Evolutionary conservation across 495 filamentous ascomycete species (phyloP).

Genomic region (Xylaria flabelliformis): DNA sequence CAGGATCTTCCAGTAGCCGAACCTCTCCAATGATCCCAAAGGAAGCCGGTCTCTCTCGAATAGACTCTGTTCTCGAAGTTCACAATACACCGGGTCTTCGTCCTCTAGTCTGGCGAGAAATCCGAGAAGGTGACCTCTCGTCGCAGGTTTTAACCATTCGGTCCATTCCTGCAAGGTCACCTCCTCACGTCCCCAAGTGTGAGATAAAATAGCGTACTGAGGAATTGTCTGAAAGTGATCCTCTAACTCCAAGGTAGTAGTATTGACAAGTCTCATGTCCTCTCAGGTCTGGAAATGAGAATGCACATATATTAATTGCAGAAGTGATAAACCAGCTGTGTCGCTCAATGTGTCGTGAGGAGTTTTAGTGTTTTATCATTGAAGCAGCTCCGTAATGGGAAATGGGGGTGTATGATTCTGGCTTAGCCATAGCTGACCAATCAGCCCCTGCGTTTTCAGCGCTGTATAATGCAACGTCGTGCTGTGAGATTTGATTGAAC

Average conservation of each 20-base stretch:
- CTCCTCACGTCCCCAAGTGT: constrained; percentile 17
- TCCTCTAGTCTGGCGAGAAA: not conserved
- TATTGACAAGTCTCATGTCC: constrained; percentile 25
- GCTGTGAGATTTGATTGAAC: not conserved
- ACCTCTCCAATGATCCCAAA: not conserved
- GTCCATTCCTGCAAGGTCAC: constrained; percentile 24
- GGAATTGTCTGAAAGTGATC: constrained; percentile 12
- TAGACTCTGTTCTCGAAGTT: too few species aligned
- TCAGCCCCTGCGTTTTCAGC: not conserved
- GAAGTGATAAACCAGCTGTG: not conserved
- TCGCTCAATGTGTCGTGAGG: not conserved
- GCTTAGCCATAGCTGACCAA: constrained; percentile 6
- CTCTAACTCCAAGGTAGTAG: constrained; percentile 8
- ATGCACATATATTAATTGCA: not conserved
- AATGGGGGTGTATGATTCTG: not conserved
- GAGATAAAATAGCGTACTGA: constrained; percentile 21
- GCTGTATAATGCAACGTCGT: not conserved
- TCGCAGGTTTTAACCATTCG: not conserved
- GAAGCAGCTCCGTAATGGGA: not conserved
- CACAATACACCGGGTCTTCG: not conserved
- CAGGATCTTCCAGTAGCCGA: constrained; percentile 29
- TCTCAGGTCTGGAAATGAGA: not conserved
- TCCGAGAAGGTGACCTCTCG: not conserved
- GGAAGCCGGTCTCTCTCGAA: not conserved
- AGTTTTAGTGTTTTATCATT: not conserved